Percentiles rank a stretch among this genome's conserved stretches.
Evolutionary conservation across 2,329 filamentous ascomycete genomes (phyloP).

Genomic region (Beauveria varroae): DNA sequence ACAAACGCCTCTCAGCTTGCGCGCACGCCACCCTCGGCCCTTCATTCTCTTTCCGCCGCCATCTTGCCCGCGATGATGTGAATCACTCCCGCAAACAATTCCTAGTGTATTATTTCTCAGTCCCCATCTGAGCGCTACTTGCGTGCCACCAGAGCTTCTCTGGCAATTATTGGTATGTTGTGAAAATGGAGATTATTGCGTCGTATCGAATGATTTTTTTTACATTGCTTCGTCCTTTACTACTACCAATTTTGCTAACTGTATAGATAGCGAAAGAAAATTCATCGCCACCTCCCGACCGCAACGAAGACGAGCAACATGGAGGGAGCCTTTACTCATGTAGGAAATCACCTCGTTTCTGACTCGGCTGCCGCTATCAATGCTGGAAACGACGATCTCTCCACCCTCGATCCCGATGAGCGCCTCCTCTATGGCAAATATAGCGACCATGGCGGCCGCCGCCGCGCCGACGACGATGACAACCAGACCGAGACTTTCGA

Average conservation of each 20-base stretch:
- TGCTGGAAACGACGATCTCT: constrained; percentile 69
- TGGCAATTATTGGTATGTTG: not conserved
- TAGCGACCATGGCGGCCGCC: constrained; percentile 52
- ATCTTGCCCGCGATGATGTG: constrained; percentile 14
- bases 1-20: not conserved
- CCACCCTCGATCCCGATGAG: constrained; percentile 68
- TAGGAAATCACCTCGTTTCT: constrained; percentile 79
- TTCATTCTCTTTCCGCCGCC: not conserved
- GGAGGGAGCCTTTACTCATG: constrained; percentile 84
- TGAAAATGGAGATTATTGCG: not conserved
- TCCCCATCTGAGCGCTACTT: not conserved
- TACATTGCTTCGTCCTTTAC: not conserved
- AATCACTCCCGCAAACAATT: constrained; percentile 8
- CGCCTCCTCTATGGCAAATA: constrained; percentile 68
- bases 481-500: constrained; percentile 78
- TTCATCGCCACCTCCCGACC: not conserved
- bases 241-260: not conserved
- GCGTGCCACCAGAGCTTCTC: not conserved
- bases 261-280: constrained; percentile 1
- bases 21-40: not conserved
- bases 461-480: constrained; percentile 80
- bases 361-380: constrained; percentile 83
- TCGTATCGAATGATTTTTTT: not conserved
- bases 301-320: constrained; percentile 37
- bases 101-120: constrained; percentile 4